These are phyloP conservation scores for Pontederia crassipes DNA, from an alignment of 176 grass and related monocot genomes.

Conservation along the genomic window DNA sequence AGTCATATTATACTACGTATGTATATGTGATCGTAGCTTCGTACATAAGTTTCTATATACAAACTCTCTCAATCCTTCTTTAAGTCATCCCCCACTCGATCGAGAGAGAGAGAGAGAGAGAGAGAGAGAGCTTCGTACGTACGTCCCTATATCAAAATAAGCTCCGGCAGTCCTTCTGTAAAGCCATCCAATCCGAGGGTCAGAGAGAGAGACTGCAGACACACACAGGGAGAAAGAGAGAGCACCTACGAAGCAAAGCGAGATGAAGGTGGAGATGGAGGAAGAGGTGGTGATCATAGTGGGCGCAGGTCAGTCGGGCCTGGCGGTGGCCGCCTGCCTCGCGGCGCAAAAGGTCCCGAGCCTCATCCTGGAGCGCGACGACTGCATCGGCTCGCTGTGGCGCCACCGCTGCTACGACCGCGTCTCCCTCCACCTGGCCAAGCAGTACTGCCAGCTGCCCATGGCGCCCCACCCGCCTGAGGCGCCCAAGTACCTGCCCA, in stretches of 20 bases:
- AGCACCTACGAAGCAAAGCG: no score
- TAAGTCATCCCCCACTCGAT: background rate
- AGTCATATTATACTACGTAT: no score
- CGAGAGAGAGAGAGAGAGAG: background rate
- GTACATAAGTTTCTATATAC: no score
- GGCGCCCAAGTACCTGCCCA: constrained; percentile 41
- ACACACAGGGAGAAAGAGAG: no score
- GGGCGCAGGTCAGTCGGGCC: constrained; percentile 63
- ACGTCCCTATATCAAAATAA: no score
- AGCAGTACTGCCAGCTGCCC: constrained; percentile 53
- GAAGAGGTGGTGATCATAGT: constrained; percentile 49
- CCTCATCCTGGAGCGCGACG: constrained; percentile 74
- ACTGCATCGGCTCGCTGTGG: constrained; percentile 64
- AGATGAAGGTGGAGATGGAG: background rate
- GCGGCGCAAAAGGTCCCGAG: constrained; percentile 19
- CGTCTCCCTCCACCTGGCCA: constrained; percentile 58
- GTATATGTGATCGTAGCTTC: no score
- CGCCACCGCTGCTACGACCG: constrained; percentile 65
- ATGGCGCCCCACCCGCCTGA: constrained; percentile 27
- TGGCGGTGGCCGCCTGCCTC: constrained; percentile 67
- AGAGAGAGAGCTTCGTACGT: background rate
- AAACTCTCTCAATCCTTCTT: no score
- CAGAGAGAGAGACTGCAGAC: no score
- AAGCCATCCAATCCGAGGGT: no score
- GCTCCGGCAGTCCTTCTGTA: no score